phyloP scores from a whole-genome alignment of 2,329 filamentous ascomycete genomes.

The Fusarium nelsonii region DNA sequence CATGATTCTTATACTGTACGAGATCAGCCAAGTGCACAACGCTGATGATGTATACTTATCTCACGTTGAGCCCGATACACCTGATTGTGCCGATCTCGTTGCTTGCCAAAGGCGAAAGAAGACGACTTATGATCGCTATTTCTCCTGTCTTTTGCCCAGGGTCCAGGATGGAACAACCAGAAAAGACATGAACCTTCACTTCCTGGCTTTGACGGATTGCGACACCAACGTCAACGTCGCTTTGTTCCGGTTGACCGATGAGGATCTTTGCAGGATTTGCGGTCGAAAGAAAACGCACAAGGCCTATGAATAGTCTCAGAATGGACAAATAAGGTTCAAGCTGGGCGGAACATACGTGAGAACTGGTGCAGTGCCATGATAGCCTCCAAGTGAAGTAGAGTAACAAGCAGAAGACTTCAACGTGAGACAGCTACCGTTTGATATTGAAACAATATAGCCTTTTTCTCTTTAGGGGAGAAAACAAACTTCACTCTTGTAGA shows the following conservation, averaged over 20 bases:
- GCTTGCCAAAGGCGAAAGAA: slow-evolving; percentile 58
- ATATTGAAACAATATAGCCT: not conserved
- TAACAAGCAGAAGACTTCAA: not conserved
- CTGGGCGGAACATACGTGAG: not conserved
- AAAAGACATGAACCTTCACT: slow-evolving; percentile 59
- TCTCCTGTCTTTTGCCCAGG: slow-evolving; percentile 65
- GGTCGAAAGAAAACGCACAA: not conserved
- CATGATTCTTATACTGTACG: slow-evolving; percentile 51
- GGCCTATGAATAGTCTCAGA: not conserved
- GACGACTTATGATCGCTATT: slow-evolving; percentile 52
- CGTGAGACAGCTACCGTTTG: not conserved
- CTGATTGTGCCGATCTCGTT: slow-evolving; percentile 64
- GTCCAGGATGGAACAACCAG: slow-evolving; percentile 66
- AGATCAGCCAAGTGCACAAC: not conserved
- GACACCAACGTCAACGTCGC: not conserved
- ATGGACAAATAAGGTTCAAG: too few species aligned
- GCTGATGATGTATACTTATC: not conserved
- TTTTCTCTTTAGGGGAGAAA: too few species aligned
- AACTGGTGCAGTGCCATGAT: not conserved
- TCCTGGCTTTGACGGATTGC: not conserved
- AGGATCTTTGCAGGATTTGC: not conserved
- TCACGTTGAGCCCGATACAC: slow-evolving; percentile 68
- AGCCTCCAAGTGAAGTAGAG: too few species aligned
- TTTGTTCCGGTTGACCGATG: not conserved
- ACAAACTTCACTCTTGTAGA: not conserved